Conservation (phyloP, 1,139 yeast species). For the Debaryomyces subglobosus region DNA sequence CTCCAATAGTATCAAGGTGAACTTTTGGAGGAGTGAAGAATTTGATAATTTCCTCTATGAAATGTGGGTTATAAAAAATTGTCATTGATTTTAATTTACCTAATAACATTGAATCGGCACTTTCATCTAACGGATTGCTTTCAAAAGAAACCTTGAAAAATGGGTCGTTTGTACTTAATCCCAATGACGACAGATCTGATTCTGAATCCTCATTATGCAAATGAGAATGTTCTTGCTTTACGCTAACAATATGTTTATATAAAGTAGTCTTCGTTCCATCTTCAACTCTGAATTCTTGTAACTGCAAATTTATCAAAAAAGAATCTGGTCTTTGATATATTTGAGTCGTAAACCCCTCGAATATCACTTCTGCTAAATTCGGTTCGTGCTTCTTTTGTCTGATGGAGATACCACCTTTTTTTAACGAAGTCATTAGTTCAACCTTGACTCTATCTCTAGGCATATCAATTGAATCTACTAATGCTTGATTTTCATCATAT, state of each 20-base stretch:
- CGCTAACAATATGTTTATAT: slow-evolving; percentile 87
- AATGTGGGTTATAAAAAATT: slow-evolving; percentile 79
- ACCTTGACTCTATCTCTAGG: slow-evolving; percentile 75
- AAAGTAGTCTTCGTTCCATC: slow-evolving; percentile 79
- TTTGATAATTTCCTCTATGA: slow-evolving; percentile 70
- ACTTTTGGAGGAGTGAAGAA: slow-evolving; percentile 89
- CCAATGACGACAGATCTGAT: slow-evolving; percentile 11
- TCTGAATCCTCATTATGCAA: slow-evolving; percentile 20
- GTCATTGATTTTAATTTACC: slow-evolving; percentile 87
- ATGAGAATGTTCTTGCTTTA: slow-evolving; percentile 57
- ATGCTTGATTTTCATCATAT: slow-evolving; percentile 69
- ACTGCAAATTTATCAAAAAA: slow-evolving; percentile 66
- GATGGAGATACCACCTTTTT: slow-evolving; percentile 77
- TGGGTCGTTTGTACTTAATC: slow-evolving; percentile 46
- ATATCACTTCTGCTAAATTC: slow-evolving; percentile 73
- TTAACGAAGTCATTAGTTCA: slow-evolving; percentile 67
- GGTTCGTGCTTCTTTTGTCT: slow-evolving; percentile 38
- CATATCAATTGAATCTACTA: slow-evolving; percentile 57
- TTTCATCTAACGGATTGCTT: slow-evolving; percentile 78
- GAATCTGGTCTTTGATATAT: slow-evolving; percentile 82
- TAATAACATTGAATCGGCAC: slow-evolving; percentile 76
- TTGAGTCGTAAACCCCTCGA: slow-evolving; percentile 80
- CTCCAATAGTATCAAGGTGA: slow-evolving; percentile 87
- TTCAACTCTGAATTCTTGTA: slow-evolving; percentile 81
- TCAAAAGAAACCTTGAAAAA: slow-evolving; percentile 85